These are phyloP conservation scores for Diophrys sp. DNA, from an alignment of 73 alveolate species.

Conservation along the genomic window DNA sequence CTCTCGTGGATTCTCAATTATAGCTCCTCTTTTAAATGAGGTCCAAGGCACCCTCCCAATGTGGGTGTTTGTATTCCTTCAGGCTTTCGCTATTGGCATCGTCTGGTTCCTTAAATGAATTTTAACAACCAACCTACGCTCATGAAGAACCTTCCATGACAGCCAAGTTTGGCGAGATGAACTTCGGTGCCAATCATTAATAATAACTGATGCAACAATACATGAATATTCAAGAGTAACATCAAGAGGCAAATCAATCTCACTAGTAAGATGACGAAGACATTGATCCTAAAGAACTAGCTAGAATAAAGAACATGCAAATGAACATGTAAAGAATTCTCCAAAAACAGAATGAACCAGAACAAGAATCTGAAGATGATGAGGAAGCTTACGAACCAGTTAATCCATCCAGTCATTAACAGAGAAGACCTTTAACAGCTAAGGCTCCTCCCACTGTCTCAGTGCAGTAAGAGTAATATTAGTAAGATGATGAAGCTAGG, in stretches of 20 bases:
- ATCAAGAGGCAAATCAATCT: neutral
- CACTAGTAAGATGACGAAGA: neutral
- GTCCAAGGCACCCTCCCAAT: neutral
- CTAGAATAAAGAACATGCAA: neutral
- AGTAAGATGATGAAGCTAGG: neutral
- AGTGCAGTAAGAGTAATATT: no score
- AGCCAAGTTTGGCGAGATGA: no score
- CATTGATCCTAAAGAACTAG: neutral
- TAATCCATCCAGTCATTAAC: neutral
- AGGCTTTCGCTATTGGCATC: neutral
- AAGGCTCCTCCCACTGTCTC: neutral
- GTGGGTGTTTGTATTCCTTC: neutral
- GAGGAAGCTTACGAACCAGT: neutral
- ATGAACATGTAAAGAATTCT: neutral
- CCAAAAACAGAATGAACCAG: neutral
- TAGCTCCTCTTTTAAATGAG: neutral
- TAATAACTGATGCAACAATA: no score
- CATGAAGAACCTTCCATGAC: no score
- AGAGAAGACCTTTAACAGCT: neutral
- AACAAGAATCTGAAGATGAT: neutral
- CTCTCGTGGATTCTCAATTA: neutral
- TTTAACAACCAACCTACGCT: neutral
- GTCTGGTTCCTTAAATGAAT: neutral
- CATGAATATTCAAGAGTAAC: no score
- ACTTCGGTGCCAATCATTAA: no score